Conservation (phyloP, 208 protist genomes). For the Crithidia expoeki region DNA sequence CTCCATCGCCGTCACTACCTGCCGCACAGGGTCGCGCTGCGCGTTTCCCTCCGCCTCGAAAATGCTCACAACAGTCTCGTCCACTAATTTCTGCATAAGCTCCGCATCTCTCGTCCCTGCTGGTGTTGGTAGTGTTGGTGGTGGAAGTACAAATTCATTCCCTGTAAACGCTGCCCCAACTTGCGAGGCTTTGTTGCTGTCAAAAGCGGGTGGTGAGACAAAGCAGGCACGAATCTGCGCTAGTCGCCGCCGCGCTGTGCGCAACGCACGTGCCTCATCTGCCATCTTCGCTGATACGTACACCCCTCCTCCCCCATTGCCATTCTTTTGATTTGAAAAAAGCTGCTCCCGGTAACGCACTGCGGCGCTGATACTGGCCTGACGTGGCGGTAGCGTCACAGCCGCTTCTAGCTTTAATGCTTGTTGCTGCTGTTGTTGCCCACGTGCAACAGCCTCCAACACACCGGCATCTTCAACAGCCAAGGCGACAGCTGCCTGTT, state of each 20-base stretch:
- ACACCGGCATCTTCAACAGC: constrained; percentile 29
- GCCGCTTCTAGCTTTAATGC: background rate
- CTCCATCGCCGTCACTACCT: constrained; percentile 20
- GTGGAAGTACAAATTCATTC: too few species aligned
- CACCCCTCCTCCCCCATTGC: constrained; percentile 1
- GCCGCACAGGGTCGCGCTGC: constrained; percentile 16
- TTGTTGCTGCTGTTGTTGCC: background rate
- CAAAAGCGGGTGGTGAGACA: constrained; percentile 6
- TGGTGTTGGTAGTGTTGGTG: background rate
- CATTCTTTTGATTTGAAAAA: background rate
- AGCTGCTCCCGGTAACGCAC: constrained; percentile 30
- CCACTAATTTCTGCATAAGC: constrained; percentile 8
- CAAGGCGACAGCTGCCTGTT: constrained; percentile 6
- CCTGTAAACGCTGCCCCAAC: background rate
- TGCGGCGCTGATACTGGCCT: constrained; percentile 9
- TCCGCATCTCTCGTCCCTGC: background rate
- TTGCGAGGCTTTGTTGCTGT: background rate
- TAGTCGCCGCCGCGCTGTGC: constrained; percentile 50
- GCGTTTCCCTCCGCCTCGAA: constrained; percentile 5
- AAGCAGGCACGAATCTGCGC: constrained; percentile 36
- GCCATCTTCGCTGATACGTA: constrained; percentile 37
- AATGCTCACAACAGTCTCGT: constrained; percentile 18
- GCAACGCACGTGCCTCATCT: constrained; percentile 45
- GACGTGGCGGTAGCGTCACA: background rate
- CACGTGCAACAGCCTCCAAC: constrained; percentile 7